Conservation (phyloP, 2,329 filamentous ascomycete genomes). For the Colletotrichum cereale region DNA sequence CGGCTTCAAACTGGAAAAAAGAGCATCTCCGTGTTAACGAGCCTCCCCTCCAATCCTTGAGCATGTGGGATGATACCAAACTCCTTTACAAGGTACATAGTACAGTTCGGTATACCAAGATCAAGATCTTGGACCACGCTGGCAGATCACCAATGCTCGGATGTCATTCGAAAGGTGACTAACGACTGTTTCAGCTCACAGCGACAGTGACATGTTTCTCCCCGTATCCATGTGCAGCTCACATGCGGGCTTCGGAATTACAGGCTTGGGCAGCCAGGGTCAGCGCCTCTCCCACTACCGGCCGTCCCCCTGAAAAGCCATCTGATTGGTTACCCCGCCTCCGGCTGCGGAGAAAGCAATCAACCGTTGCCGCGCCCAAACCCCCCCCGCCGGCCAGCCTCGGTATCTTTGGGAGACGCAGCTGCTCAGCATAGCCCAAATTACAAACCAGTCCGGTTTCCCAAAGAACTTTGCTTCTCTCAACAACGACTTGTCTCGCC, state of each 20-base stretch:
- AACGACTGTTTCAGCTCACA: not conserved
- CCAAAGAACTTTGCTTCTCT: not conserved
- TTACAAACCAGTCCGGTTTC: constrained; percentile 27
- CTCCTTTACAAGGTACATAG: not conserved
- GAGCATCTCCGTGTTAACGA: not conserved
- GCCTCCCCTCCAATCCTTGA: not conserved
- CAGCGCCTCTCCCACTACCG: constrained; percentile 18
- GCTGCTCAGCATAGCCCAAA: constrained; percentile 8
- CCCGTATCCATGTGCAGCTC: constrained; percentile 28
- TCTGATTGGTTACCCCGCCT: constrained; percentile 37
- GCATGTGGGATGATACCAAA: not conserved
- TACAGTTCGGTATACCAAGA: not conserved
- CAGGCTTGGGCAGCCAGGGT: constrained; percentile 8
- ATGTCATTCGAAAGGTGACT: not conserved
- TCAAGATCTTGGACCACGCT: not conserved
- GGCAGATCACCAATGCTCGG: not conserved
- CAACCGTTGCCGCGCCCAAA: constrained; percentile 28
- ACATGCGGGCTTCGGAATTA: constrained; percentile 30
- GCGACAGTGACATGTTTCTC: constrained; percentile 15
- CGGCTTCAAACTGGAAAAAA: not conserved
- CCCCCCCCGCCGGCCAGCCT: constrained; percentile 37
- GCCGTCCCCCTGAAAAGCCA: not conserved
- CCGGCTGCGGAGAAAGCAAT: constrained; percentile 38
- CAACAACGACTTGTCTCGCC: constrained; percentile 1
- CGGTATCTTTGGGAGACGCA: constrained; percentile 38